Evolutionary conservation across 2,329 filamentous ascomycete genomes (phyloP).

Genomic region (Calonectria henricotiae): DNA sequence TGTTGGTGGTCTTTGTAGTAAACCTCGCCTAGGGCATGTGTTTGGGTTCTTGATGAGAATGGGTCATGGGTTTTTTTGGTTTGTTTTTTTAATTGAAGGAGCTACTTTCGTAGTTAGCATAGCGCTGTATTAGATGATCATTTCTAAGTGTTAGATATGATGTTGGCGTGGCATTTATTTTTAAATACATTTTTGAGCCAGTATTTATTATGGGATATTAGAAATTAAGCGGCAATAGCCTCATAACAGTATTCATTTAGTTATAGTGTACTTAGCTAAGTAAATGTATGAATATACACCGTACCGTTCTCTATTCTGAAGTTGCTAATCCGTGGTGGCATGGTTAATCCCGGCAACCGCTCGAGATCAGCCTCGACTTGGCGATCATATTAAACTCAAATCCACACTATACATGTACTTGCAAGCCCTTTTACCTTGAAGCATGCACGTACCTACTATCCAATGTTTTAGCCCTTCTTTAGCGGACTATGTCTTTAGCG

Average conservation of each 20-base stretch:
- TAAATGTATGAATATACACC: neutral
- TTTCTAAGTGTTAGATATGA: neutral
- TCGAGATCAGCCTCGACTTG: neutral
- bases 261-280: too few relatives aligned
- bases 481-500: too few relatives aligned
- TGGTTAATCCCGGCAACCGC: neutral
- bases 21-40: constrained; percentile 37
- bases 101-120: constrained; percentile 2
- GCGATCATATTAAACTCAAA: neutral
- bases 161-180: constrained; percentile 3
- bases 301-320: neutral
- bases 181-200: neutral
- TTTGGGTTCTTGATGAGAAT: neutral
- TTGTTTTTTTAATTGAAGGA: neutral
- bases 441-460: neutral
- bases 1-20: constrained; percentile 43
- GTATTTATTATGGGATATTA: neutral
- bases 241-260: neutral
- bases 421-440: too few relatives aligned
- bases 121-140: neutral
- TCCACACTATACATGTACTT: too few relatives aligned
- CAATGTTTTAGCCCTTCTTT: neutral
- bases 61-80: neutral
- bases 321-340: neutral
- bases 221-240: neutral